Percentiles rank a stretch among this genome's conserved stretches.
Evolutionary conservation across 441 rosid genomes (phyloP).

Genomic region (Aleurites moluccanus): DNA sequence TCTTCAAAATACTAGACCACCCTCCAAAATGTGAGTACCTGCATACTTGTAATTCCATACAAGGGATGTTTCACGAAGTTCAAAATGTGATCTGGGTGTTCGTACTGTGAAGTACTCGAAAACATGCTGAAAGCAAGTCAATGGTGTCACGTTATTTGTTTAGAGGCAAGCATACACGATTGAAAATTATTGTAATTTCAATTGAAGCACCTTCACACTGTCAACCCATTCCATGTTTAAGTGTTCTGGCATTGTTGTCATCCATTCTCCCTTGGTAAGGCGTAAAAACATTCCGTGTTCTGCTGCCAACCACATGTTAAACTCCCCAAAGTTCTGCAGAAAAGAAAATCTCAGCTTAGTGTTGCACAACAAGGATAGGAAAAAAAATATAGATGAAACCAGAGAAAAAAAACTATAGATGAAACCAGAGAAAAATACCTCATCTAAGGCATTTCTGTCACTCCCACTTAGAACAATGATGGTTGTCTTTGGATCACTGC

Average conservation of each 20-base stretch:
- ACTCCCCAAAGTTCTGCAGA: conserved; percentile 81
- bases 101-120: conserved; percentile 93
- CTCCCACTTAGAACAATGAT: conserved; percentile 92
- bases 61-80: conserved; percentile 82
- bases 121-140: conserved; percentile 70
- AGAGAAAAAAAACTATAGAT: no score
- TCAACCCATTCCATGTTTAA: conserved; percentile 99
- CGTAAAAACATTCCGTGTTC: conserved; percentile 98
- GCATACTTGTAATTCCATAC: conserved; percentile 99
- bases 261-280: conserved; percentile 81
- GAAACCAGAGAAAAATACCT: conserved; percentile 39
- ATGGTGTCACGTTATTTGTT: conserved; percentile 25
- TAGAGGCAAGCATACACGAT: conserved; percentile 16
- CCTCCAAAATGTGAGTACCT: conserved; percentile 44
- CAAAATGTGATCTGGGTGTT: conserved; percentile 93
- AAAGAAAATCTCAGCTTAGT: not conserved
- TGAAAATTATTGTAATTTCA: conserved; percentile 6
- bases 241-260: conserved; percentile 99
- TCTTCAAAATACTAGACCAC: not conserved
- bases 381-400: no score
- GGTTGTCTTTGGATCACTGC: conserved; percentile 72
- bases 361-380: not conserved
- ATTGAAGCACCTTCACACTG: conserved; percentile 71
- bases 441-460: conserved; percentile 61
- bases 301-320: conserved; percentile 93